Conservation (phyloP, 2,329 filamentous ascomycete species). For the Talaromyces pinophilus region DNA sequence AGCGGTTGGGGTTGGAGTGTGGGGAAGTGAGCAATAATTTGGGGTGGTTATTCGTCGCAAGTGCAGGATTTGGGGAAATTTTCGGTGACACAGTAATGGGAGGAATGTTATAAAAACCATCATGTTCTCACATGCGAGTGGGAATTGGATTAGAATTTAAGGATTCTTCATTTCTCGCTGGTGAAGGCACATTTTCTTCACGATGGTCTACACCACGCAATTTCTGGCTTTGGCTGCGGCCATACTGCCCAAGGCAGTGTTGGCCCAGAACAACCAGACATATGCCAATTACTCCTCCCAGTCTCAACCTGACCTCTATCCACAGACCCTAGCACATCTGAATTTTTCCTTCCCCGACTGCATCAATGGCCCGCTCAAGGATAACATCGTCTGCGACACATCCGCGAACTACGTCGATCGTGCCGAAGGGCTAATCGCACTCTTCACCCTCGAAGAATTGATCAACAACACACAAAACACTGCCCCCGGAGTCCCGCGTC, state of each 20-base stretch:
- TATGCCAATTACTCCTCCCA: conserved; percentile 21
- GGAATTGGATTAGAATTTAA: not conserved
- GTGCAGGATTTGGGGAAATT: not conserved
- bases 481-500: conserved; percentile 52
- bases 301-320: conserved; percentile 19
- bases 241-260: conserved; percentile 11
- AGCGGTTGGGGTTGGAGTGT: not conserved
- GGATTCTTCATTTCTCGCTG: not conserved
- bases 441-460: conserved; percentile 55
- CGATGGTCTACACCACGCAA: conserved; percentile 1
- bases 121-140: not conserved
- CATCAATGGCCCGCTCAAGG: conserved; percentile 49
- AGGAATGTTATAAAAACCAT: not conserved
- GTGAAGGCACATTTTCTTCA: not conserved
- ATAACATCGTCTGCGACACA: conserved; percentile 53
- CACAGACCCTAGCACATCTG: conserved; percentile 7
- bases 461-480: conserved; percentile 52
- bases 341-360: conserved; percentile 51
- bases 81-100: not conserved
- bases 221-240: not conserved
- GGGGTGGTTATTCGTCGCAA: not conserved
- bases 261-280: conserved; percentile 19
- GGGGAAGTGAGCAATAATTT: not conserved
- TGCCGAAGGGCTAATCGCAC: conserved; percentile 50
- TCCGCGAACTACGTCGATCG: conserved; percentile 40